Percentiles rank a stretch among this genome's conserved stretches.
Evolutionary conservation across 371 early-diverging fungal species (phyloP).

Genomic region (Saksenaea oblongispora): DNA sequence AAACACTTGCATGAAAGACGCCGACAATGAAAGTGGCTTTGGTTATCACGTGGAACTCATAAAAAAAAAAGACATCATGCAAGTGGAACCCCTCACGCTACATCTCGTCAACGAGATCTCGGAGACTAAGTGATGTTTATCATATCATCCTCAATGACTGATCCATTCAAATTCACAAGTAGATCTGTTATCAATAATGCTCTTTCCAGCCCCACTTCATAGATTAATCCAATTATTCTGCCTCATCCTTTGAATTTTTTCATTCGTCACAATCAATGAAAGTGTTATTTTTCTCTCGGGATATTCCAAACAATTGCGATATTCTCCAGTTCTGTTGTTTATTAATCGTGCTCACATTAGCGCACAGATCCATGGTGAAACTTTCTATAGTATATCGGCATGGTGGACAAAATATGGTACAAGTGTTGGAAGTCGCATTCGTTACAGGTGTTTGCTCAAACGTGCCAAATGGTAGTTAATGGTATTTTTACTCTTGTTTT

Average conservation of each 20-base stretch:
- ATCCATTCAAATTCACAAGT: no score
- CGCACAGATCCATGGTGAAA: background rate
- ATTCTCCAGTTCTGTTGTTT: background rate
- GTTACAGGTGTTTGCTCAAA: slow-evolving; percentile 65
- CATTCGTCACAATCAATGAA: background rate
- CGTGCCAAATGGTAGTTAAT: slow-evolving; percentile 71
- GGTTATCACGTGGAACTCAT: slow-evolving; percentile 3
- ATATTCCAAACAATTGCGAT: background rate
- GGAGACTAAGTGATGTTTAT: no score
- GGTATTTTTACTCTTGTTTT: slow-evolving; percentile 55
- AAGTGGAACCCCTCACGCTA: no score
- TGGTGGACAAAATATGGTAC: background rate
- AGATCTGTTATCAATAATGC: no score
- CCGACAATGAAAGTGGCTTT: background rate
- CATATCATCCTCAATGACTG: no score
- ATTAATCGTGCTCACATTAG: background rate
- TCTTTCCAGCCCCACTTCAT: no score
- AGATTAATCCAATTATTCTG: background rate
- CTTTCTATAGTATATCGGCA: background rate
- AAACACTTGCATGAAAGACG: slow-evolving; percentile 1
- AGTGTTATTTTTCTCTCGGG: background rate
- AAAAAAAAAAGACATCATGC: no score
- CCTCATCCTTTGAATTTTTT: background rate
- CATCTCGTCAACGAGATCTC: no score
- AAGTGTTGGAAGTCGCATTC: background rate